Evolutionary conservation across 2,329 filamentous ascomycete species (phyloP).

Genomic region (Colletotrichum graminicola): DNA sequence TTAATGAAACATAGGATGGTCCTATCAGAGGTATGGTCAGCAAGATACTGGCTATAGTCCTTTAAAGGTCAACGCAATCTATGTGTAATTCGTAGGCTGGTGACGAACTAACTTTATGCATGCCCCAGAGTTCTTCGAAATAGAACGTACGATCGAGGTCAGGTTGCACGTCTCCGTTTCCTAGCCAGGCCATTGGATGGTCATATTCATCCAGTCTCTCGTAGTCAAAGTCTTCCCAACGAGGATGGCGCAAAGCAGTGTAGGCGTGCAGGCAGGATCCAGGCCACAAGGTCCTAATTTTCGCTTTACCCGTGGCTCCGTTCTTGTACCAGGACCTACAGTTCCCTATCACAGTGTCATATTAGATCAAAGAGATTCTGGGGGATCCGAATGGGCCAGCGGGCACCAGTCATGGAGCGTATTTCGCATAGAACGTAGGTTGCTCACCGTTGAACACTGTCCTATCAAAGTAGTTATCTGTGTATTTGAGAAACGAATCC

Average conservation of each 20-base stretch:
- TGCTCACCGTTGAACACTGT: slow-evolving; percentile 3
- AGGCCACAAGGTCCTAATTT: slow-evolving; percentile 11
- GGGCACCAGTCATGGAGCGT: neutral
- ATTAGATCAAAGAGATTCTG: too few species aligned
- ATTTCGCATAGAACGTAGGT: neutral
- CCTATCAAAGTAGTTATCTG: slow-evolving; percentile 18
- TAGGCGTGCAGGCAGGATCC: slow-evolving; percentile 15
- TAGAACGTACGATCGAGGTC: slow-evolving; percentile 14
- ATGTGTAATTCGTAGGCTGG: neutral
- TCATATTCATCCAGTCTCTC: neutral
- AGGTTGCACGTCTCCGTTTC: slow-evolving; percentile 8
- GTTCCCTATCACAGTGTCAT: neutral
- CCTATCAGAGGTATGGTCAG: neutral
- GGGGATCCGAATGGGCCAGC: neutral
- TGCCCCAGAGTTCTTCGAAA: slow-evolving; percentile 7
- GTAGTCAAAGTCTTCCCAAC: slow-evolving; percentile 17
- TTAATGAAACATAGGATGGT: slow-evolving; percentile 15
- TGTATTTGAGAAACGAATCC: neutral
- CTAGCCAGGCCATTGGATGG: slow-evolving; percentile 6
- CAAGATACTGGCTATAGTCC: neutral
- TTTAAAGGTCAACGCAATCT: neutral
- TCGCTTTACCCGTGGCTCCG: neutral
- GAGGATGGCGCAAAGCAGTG: neutral
- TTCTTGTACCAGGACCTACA: slow-evolving; percentile 9
- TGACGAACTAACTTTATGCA: slow-evolving; percentile 2